phyloP scores from a whole-genome alignment of 2,329 filamentous ascomycete species.

The Colletotrichum australisinense region DNA sequence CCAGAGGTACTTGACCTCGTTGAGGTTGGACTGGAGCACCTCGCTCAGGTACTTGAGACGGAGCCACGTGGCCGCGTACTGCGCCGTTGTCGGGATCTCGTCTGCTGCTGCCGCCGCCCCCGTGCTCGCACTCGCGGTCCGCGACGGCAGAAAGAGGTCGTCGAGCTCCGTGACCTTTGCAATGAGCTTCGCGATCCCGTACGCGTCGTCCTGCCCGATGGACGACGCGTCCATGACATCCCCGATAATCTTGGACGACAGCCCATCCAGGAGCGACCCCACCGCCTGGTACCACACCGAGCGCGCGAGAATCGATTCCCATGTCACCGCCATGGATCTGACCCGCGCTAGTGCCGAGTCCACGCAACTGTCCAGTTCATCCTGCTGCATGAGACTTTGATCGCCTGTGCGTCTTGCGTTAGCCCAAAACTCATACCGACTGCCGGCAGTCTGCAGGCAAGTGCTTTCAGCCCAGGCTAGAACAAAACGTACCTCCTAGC shows the following conservation, averaged over 20 bases:
- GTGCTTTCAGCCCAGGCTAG: constrained; percentile 2
- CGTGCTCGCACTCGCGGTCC: constrained; percentile 40
- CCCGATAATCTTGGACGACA: constrained; percentile 68
- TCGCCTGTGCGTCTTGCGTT: constrained; percentile 49
- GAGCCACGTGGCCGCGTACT: constrained; percentile 72
- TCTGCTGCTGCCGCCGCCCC: constrained; percentile 43
- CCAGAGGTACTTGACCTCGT: constrained; percentile 73
- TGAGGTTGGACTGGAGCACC: constrained; percentile 74
- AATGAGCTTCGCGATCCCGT: constrained; percentile 70
- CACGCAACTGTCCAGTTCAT: constrained; percentile 63
- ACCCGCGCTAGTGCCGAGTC: constrained; percentile 65
- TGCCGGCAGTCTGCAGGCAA: not conserved
- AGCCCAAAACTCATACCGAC: not conserved
- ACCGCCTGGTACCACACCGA: constrained; percentile 74
- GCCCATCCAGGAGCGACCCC: constrained; percentile 68
- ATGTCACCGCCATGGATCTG: constrained; percentile 63
- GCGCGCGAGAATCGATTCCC: constrained; percentile 68
- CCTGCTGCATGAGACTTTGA: constrained; percentile 70
- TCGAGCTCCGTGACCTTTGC: constrained; percentile 68
- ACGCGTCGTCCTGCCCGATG: constrained; percentile 73
- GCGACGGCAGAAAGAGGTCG: constrained; percentile 66
- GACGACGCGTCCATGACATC: constrained; percentile 72
- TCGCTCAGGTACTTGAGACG: constrained; percentile 73
- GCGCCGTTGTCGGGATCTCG: constrained; percentile 65
- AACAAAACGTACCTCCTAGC: constrained; percentile 58